Percentiles rank a stretch among this genome's conserved stretches.
Conservation (phyloP, 2,329 filamentous ascomycete species). For the Blumeriella jaapii region DNA sequence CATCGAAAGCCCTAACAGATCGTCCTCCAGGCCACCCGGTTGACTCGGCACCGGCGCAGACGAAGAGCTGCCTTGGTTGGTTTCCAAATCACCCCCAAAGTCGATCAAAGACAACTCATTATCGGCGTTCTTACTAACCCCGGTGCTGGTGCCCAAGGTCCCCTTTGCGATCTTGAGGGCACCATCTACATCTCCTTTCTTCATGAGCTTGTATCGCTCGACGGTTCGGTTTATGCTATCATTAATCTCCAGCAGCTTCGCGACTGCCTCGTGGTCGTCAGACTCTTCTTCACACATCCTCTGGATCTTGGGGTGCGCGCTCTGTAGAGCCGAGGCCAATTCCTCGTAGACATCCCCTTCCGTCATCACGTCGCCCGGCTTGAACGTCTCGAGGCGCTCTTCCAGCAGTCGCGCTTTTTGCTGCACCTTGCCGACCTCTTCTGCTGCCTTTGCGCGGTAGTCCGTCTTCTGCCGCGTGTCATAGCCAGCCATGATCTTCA, state of each 20-base stretch:
- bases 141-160: slow-evolving; percentile 56
- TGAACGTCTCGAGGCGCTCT: slow-evolving; percentile 79
- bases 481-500: slow-evolving; percentile 99
- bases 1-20: slow-evolving; percentile 80
- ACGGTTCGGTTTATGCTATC: slow-evolving; percentile 97
- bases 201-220: slow-evolving; percentile 88
- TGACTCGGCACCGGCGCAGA: slow-evolving; percentile 29
- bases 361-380: slow-evolving; percentile 65
- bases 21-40: slow-evolving; percentile 68
- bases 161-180: slow-evolving; percentile 77
- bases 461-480: slow-evolving; percentile 94
- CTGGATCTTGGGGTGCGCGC: slow-evolving; percentile 95
- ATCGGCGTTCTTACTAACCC: slow-evolving; percentile 52
- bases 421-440: slow-evolving; percentile 89
- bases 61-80: slow-evolving; percentile 41
- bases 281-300: slow-evolving; percentile 99
- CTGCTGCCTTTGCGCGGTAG: slow-evolving; percentile 92
- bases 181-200: slow-evolving; percentile 81
- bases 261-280: slow-evolving; percentile 89
- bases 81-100: slow-evolving; percentile 56
- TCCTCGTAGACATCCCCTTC: slow-evolving; percentile 66
- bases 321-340: slow-evolving; percentile 77
- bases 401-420: slow-evolving; percentile 88
- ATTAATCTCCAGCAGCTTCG: slow-evolving; percentile 92
- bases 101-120: slow-evolving; percentile 90